Conservation (phyloP, 1,284 basidiomycete species). For the Apiotrichum montevideense region DNA sequence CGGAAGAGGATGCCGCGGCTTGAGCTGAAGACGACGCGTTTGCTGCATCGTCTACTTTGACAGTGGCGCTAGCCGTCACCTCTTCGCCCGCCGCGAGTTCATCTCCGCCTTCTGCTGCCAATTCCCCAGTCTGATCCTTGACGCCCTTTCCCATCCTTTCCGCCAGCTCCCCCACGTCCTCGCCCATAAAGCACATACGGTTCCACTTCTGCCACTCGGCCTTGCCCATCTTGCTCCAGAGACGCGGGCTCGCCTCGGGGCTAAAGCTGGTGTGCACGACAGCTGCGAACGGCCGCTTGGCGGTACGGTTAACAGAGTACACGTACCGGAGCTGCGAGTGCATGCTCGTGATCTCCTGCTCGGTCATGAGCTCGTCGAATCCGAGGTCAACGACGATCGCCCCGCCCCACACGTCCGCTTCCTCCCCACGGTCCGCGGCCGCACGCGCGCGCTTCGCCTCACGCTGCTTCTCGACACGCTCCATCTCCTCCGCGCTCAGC, state of each 20-base stretch:
- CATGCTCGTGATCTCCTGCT: slow-evolving; percentile 88
- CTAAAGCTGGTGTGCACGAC: slow-evolving; percentile 71
- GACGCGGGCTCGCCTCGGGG: slow-evolving; percentile 29
- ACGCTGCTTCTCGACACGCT: slow-evolving; percentile 22
- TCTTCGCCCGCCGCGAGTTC: neutral
- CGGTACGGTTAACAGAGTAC: slow-evolving; percentile 75
- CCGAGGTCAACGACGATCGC: slow-evolving; percentile 81
- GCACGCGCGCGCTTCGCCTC: slow-evolving; percentile 23
- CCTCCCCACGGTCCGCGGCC: slow-evolving; percentile 11
- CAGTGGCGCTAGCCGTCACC: neutral
- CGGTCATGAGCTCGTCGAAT: slow-evolving; percentile 91
- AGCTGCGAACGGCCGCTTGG: slow-evolving; percentile 61
- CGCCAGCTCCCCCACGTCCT: slow-evolving; percentile 39
- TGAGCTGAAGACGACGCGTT: neutral
- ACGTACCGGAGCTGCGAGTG: slow-evolving; percentile 81
- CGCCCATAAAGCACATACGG: slow-evolving; percentile 67
- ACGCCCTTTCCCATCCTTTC: slow-evolving; percentile 5
- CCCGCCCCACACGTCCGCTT: slow-evolving; percentile 52
- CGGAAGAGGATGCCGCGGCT: neutral
- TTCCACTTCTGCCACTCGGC: slow-evolving; percentile 65
- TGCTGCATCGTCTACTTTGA: slow-evolving; percentile 1
- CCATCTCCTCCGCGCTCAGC: slow-evolving; percentile 24
- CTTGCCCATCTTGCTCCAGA: slow-evolving; percentile 34
- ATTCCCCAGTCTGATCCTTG: neutral
- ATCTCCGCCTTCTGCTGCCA: neutral